Evolutionary conservation across 2,329 filamentous ascomycete genomes (phyloP).

Genomic region (Phyllosticta capitalensis): DNA sequence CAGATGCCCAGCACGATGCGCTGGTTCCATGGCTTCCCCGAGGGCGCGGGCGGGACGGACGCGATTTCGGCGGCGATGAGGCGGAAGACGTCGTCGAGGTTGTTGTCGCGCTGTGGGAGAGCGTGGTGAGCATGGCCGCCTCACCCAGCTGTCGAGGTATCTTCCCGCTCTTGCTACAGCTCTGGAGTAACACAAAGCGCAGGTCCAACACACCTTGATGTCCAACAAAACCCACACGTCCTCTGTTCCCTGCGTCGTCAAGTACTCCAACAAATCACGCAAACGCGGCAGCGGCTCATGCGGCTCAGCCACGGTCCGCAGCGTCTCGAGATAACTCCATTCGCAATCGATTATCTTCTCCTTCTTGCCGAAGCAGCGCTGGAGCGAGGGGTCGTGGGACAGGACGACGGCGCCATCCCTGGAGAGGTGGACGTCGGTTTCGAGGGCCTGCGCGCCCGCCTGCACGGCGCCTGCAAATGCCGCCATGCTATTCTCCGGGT

Average conservation of each 20-base stretch:
- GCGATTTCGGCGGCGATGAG: constrained; percentile 55
- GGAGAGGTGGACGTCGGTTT: constrained; percentile 80
- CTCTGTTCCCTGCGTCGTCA: constrained; percentile 55
- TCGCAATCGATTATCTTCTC: constrained; percentile 65
- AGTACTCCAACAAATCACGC: constrained; percentile 61
- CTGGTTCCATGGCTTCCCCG: constrained; percentile 53
- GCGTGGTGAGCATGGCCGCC: neutral
- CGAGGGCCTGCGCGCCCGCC: constrained; percentile 69
- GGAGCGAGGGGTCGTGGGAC: constrained; percentile 69
- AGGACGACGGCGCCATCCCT: constrained; percentile 77
- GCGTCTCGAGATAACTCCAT: constrained; percentile 61
- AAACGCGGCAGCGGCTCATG: constrained; percentile 65
- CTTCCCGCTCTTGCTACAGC: no score
- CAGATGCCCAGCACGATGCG: constrained; percentile 75
- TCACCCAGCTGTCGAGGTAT: no score
- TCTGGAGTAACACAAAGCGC: neutral
- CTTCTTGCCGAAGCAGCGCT: constrained; percentile 71
- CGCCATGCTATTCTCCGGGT: constrained; percentile 77
- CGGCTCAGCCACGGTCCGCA: constrained; percentile 59
- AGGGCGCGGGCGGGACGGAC: constrained; percentile 36
- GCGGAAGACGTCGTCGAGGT: constrained; percentile 59
- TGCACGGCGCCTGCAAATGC: constrained; percentile 66
- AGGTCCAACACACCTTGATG: constrained; percentile 56
- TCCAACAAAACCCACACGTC: constrained; percentile 76
- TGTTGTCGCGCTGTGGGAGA: constrained; percentile 52